phyloP scores from a whole-genome alignment of 1,284 basidiomycete species.

The Gymnopus androsaceus region DNA sequence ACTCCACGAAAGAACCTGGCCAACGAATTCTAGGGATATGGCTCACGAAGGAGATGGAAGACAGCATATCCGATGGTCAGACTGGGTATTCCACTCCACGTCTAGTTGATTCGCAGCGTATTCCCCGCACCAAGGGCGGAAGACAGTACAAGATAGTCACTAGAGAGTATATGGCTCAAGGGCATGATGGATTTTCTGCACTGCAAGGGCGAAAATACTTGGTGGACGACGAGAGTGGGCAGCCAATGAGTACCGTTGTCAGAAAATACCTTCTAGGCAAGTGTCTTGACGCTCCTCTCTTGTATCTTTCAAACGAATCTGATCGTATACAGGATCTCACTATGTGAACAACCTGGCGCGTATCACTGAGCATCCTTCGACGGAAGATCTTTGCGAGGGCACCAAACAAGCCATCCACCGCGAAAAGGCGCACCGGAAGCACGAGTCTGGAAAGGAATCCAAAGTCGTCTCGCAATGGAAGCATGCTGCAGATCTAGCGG shows the following conservation, averaged over 20 bases:
- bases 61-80: constrained; percentile 39
- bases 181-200: constrained; percentile 80
- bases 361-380: constrained; percentile 30
- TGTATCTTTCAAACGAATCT: neutral
- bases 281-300: constrained; percentile 21
- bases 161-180: constrained; percentile 74
- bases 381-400: constrained; percentile 39
- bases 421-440: constrained; percentile 37
- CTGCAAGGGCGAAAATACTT: constrained; percentile 71
- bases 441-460: constrained; percentile 19
- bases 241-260: constrained; percentile 80
- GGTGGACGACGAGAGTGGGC: constrained; percentile 84
- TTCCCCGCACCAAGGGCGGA: constrained; percentile 56
- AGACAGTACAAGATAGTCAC: constrained; percentile 78
- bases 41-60: constrained; percentile 53
- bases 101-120: constrained; percentile 49
- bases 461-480: constrained; percentile 49
- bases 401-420: constrained; percentile 46
- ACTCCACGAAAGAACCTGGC: constrained; percentile 73
- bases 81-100: constrained; percentile 42
- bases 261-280: constrained; percentile 84
- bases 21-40: constrained; percentile 74
- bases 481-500: constrained; percentile 43
- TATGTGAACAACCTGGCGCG: constrained; percentile 65
- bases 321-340: constrained; percentile 53